Conservation (phyloP, 2,329 filamentous ascomycete species). For the Ascosphaera aggregata region DNA sequence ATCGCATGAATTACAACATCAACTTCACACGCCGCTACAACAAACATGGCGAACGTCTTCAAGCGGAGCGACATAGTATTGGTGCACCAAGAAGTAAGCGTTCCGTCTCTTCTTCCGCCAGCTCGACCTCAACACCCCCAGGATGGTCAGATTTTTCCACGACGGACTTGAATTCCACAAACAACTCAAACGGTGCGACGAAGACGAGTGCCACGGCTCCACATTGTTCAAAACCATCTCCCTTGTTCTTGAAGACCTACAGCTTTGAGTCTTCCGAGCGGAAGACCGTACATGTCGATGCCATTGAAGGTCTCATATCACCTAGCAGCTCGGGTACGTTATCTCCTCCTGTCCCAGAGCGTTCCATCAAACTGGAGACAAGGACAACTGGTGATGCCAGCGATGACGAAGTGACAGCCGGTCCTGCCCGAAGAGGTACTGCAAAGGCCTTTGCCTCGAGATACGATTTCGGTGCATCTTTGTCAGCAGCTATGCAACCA, state of each 20-base stretch:
- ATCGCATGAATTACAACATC: conserved; percentile 67
- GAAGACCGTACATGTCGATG: background rate
- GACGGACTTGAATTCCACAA: conserved; percentile 17
- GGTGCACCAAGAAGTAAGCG: conserved; percentile 42
- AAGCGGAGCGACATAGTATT: background rate
- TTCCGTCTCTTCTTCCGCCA: conserved; percentile 15
- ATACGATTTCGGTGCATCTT: conserved; percentile 89
- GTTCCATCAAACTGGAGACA: conserved; percentile 42
- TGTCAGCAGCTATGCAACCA: conserved; percentile 55
- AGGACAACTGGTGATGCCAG: conserved; percentile 50
- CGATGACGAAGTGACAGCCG: conserved; percentile 37
- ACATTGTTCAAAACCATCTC: background rate
- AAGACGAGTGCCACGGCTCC: background rate
- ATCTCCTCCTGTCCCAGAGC: conserved; percentile 31
- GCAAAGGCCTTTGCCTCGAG: conserved; percentile 69
- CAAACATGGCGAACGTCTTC: background rate
- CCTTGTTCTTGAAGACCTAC: conserved; percentile 13
- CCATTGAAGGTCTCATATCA: background rate
- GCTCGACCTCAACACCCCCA: conserved; percentile 22
- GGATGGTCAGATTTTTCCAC: conserved; percentile 29
- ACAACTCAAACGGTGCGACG: background rate
- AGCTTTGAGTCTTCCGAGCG: conserved; percentile 29
- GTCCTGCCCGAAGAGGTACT: conserved; percentile 21
- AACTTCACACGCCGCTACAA: conserved; percentile 62
- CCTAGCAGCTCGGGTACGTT: background rate